Conservation (phyloP, 1,284 basidiomycete genomes). For the Pyrrhoderma noxium region DNA sequence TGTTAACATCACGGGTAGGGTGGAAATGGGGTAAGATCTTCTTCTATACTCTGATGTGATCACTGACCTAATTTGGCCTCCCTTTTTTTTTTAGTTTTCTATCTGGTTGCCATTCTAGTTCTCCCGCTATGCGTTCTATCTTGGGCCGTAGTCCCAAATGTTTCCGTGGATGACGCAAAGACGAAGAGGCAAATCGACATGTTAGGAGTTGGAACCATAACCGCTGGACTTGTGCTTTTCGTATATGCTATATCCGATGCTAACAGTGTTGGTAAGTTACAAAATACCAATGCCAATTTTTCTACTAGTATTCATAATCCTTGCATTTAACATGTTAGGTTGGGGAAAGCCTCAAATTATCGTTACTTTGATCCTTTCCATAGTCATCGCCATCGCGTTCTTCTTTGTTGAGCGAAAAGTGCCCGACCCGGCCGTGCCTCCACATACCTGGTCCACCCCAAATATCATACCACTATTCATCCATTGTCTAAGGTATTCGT, state of each 20-base stretch:
- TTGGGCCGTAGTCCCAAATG: constrained; percentile 1
- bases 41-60: background rate
- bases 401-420: constrained; percentile 20
- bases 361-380: constrained; percentile 21
- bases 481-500: constrained; percentile 14
- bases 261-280: constrained; percentile 5
- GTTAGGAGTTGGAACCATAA: constrained; percentile 5
- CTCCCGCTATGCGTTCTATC: constrained; percentile 22
- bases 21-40: constrained; percentile 34
- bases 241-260: constrained; percentile 17
- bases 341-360: constrained; percentile 21
- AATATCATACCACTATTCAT: constrained; percentile 16
- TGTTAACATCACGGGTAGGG: constrained; percentile 30
- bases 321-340: constrained; percentile 10
- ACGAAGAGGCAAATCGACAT: background rate
- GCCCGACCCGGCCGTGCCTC: constrained; percentile 17
- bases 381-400: constrained; percentile 18
- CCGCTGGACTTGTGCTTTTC: constrained; percentile 16
- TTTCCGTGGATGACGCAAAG: background rate
- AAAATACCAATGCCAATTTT: constrained; percentile 13
- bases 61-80: constrained; percentile 8
- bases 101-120: constrained; percentile 26
- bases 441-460: constrained; percentile 7
- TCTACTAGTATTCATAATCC: background rate
- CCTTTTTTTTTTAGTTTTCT: constrained; percentile 27